Evolutionary conservation across 2,329 filamentous ascomycete species (phyloP), one percentile per base, ranked within the genome.

Genomic region (Triangularia setosa): DNA sequence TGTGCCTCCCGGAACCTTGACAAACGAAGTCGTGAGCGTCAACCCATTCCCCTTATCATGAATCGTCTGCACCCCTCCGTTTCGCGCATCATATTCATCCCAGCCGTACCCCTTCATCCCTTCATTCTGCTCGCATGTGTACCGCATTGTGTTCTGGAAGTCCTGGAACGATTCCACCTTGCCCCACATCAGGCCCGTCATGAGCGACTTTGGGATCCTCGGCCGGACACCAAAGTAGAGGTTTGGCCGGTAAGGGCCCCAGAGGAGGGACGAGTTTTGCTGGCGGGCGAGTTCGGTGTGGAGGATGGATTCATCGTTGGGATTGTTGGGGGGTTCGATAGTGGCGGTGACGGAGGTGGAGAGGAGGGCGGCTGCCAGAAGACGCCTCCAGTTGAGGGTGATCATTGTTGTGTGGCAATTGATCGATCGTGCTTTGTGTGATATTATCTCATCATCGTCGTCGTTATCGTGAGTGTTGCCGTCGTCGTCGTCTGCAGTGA

Each of bases 21-120:
- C 87, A 77, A 98, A 97, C 60, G 92, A 91, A 53, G 94, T 97
- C 8, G 91, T 96, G 67, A 99, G 85, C 78, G 98, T 93, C 69
- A 99, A 84, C 64, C 85, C 86, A 78, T 99, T 99, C 58, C 86
- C 90, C 61, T 89, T 88, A 76, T 99, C 95, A 74, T 96, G 92
- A 65, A 99, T 94, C 0, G 90, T 91, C 78, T 99, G 92, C 23
- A 91, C 83, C 63, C 95, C 95, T 67, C 95, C 95, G 63, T 84
- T 90, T 64, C 95, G 85, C 23, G 93, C 89, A 77, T 99, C 95
- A 76, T 96, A 99, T 75, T 96, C 92, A 72, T 98, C 93, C 95
- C 95, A 99, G 67, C 95, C 95, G 76, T 99, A 99, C 63, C 94
- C 94, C 57, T 87, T 90, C 84, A 99, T 96, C 69, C 90, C 90